A percentile compares a stretch with the other conserved stretches of the same genome.
phyloP scores from a whole-genome alignment of 371 early-diverging fungal species.

The Dinochytrium kinnereticum region DNA sequence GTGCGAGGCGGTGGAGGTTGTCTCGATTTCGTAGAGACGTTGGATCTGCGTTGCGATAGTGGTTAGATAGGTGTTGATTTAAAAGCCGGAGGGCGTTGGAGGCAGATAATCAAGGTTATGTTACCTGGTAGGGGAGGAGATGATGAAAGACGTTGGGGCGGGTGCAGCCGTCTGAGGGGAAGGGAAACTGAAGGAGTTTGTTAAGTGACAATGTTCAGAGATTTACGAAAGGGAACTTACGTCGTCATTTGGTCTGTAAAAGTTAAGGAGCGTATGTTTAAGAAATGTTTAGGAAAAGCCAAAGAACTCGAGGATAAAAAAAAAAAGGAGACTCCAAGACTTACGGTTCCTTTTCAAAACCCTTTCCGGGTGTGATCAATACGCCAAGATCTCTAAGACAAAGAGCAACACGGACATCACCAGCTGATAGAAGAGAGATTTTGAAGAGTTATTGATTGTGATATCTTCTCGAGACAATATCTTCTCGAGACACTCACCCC shows the following conservation, averaged over 20 bases:
- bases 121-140: constrained; percentile 39
- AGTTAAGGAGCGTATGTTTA: background rate
- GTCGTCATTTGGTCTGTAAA: constrained; percentile 37
- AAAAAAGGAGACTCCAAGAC: background rate
- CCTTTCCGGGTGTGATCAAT: constrained; percentile 22
- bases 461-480: too few species aligned
- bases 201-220: background rate
- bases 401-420: constrained; percentile 56
- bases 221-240: background rate
- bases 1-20: background rate
- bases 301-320: background rate
- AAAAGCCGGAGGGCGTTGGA: too few species aligned
- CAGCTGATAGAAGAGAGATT: constrained; percentile 30
- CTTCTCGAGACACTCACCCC: constrained; percentile 39
- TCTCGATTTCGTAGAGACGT: constrained; percentile 42
- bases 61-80: too few species aligned
- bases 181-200: constrained; percentile 25
- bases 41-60: too few species aligned
- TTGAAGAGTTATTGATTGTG: background rate
- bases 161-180: constrained; percentile 46
- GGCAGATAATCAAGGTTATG: too few species aligned
- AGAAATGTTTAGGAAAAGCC: background rate
- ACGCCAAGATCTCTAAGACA: constrained; percentile 57
- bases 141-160: constrained; percentile 55
- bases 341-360: constrained; percentile 38